phyloP scores from a whole-genome alignment of 345 rosid genomes.

The Gossypium raimondii region DNA sequence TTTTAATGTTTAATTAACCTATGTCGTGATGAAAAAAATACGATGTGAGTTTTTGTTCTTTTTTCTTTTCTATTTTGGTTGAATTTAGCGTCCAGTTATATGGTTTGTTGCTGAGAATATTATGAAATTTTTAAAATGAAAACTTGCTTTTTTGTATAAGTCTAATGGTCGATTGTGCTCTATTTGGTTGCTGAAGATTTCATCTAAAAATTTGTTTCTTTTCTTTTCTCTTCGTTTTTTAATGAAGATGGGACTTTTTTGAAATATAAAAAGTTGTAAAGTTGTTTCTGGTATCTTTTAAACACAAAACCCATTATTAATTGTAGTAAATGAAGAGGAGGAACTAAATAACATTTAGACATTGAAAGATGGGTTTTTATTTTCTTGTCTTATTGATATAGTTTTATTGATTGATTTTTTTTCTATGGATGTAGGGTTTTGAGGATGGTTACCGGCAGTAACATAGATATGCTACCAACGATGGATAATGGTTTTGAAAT shows the following conservation, averaged over 20 bases:
- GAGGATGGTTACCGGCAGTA: constrained; percentile 50
- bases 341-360: background rate
- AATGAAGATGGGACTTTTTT: constrained; percentile 14
- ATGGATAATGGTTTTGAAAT: constrained; percentile 40
- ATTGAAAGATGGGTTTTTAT: background rate
- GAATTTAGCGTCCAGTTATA: background rate
- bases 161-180: background rate
- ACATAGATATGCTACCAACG: constrained; percentile 53
- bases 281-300: background rate
- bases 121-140: background rate
- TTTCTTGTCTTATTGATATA: background rate
- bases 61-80: background rate
- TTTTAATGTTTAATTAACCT: background rate
- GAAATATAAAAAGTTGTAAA: background rate
- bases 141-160: background rate
- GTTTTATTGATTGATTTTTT: background rate
- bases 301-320: background rate
- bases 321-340: background rate
- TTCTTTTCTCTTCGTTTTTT: background rate
- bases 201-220: background rate
- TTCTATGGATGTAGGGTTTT: constrained; percentile 19
- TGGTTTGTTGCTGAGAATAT: background rate
- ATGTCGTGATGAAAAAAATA: constrained; percentile 20
- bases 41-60: background rate
- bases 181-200: background rate